A percentile compares a stretch with the other conserved stretches of the same genome.
These are phyloP conservation scores for Coemansia sp. DNA, from an alignment of 192 early-diverging fungal genomes.

Conservation along the genomic window DNA sequence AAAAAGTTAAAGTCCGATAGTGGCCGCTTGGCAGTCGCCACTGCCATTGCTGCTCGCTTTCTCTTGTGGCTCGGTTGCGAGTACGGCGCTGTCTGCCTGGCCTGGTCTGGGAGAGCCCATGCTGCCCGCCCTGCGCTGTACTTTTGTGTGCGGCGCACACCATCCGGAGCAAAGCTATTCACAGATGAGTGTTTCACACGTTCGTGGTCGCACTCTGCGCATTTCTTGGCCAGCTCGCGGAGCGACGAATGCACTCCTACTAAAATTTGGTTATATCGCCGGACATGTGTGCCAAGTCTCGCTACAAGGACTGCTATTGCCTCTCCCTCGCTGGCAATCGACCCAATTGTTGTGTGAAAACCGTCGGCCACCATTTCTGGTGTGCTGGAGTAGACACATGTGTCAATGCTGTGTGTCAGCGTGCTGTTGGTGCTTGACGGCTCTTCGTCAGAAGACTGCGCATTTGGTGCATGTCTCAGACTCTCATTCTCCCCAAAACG, in stretches of 20 bases:
- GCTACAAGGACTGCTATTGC: conserved; percentile 12
- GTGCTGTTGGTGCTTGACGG: conserved; percentile 12
- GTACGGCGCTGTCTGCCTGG: neutral
- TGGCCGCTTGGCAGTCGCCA: conserved; percentile 29
- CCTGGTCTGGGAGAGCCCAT: neutral
- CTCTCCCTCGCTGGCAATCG: conserved; percentile 24
- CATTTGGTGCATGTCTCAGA: neutral
- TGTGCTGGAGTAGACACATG: neutral
- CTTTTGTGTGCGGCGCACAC: neutral
- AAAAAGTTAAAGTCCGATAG: conserved; percentile 53
- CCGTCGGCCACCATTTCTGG: neutral
- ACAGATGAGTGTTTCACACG: neutral
- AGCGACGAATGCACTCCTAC: conserved; percentile 9
- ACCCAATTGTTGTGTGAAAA: conserved; percentile 3
- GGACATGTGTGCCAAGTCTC: conserved; percentile 23
- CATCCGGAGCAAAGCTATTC: neutral
- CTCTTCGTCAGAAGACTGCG: conserved; percentile 10
- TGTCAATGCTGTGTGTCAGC: conserved; percentile 1
- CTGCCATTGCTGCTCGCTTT: neutral
- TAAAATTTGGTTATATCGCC: conserved; percentile 23
- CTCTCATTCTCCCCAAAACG: neutral
- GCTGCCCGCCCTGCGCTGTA: neutral
- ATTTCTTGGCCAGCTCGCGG: conserved; percentile 4
- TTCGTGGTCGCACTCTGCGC: conserved; percentile 2
- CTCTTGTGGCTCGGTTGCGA: neutral